A percentile compares a stretch with the other conserved stretches of the same genome.
These are phyloP conservation scores for Echeveria elegans DNA, from an alignment of 164 flowering plant genomes.

Conservation along the genomic window DNA sequence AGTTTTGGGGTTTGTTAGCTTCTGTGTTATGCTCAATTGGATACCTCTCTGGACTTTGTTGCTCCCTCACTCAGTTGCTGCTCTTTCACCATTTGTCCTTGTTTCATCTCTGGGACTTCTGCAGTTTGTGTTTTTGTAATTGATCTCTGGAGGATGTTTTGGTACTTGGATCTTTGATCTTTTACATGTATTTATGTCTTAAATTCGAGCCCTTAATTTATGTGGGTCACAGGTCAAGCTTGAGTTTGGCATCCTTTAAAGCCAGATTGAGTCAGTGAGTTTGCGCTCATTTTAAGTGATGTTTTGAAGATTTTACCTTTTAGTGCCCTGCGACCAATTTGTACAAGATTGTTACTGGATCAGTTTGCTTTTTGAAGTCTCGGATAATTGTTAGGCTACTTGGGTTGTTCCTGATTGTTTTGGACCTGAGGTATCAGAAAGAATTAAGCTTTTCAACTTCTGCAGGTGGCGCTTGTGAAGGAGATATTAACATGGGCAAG, in stretches of 20 bases:
- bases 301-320: slow-evolving; percentile 2
- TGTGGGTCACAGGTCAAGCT: slow-evolving; percentile 9
- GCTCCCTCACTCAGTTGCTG: not conserved
- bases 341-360: not conserved
- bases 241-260: not conserved
- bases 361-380: not conserved
- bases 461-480: slow-evolving; percentile 15
- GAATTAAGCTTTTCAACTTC: slow-evolving; percentile 6
- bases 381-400: no score
- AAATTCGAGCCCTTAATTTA: slow-evolving; percentile 8
- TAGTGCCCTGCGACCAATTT: not conserved
- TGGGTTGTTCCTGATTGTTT: not conserved
- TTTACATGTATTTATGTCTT: not conserved
- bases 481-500: slow-evolving; percentile 37
- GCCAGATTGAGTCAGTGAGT: not conserved
- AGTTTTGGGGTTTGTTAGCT: slow-evolving; percentile 17
- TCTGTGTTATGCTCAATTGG: slow-evolving; percentile 23
- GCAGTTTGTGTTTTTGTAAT: slow-evolving; percentile 18
- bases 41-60: slow-evolving; percentile 11
- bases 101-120: slow-evolving; percentile 22
- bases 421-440: not conserved
- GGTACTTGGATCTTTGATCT: not conserved
- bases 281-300: not conserved
- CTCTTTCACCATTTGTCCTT: slow-evolving; percentile 1
- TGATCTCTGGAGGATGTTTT: slow-evolving; percentile 10